Conservation (phyloP, 2,329 filamentous ascomycete species). For the Fusarium mexicanum region DNA sequence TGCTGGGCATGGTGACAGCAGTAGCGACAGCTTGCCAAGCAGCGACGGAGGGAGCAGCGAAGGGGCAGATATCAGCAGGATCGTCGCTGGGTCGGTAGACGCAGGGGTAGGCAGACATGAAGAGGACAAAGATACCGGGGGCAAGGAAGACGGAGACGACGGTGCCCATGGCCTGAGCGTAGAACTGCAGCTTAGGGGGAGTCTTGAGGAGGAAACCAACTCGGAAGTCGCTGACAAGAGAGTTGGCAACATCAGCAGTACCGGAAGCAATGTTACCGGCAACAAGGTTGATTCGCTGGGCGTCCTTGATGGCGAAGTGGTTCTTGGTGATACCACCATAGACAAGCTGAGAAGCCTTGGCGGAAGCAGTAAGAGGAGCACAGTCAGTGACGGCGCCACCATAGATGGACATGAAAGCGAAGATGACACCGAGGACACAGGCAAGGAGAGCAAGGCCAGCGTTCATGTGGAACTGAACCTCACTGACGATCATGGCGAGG, state of each 20-base stretch:
- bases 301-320: slow-evolving; percentile 58
- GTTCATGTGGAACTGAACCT: slow-evolving; percentile 65
- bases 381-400: slow-evolving; percentile 64
- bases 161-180: slow-evolving; percentile 70
- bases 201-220: slow-evolving; percentile 74
- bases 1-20: slow-evolving; percentile 64
- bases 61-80: slow-evolving; percentile 57
- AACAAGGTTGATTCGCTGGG: slow-evolving; percentile 72
- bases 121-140: slow-evolving; percentile 73
- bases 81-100: slow-evolving; percentile 62
- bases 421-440: slow-evolving; percentile 65
- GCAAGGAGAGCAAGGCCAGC: slow-evolving; percentile 65
- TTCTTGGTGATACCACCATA: slow-evolving; percentile 71
- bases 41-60: slow-evolving; percentile 69
- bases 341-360: slow-evolving; percentile 75
- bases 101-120: slow-evolving; percentile 74
- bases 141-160: slow-evolving; percentile 73
- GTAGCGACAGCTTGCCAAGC: slow-evolving; percentile 74
- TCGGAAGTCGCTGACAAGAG: slow-evolving; percentile 71
- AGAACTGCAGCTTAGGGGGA: slow-evolving; percentile 71
- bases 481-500: slow-evolving; percentile 62
- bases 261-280: slow-evolving; percentile 67
- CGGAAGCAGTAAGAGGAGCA: slow-evolving; percentile 71
- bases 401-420: slow-evolving; percentile 63
- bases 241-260: slow-evolving; percentile 63